phyloP scores from a whole-genome alignment of 108 stramenopile species.

The Cylindrotheca fusiformis region DNA sequence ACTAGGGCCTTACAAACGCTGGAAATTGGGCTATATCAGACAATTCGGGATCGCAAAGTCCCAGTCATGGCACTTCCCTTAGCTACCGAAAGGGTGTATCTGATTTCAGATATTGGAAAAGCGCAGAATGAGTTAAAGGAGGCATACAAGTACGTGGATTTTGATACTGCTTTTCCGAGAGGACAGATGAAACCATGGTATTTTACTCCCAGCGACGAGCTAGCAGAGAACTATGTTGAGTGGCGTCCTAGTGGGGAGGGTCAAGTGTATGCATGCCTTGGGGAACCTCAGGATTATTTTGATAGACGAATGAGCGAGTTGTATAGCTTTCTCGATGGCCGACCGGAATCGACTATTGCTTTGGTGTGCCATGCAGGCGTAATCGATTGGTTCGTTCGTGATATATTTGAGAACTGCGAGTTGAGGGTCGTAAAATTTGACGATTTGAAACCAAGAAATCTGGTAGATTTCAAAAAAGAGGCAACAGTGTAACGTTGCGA shows the following conservation, averaged over 20 bases:
- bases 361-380: conserved; percentile 63
- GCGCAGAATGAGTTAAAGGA: conserved; percentile 21
- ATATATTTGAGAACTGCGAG: conserved; percentile 53
- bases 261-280: conserved; percentile 51
- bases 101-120: conserved; percentile 50
- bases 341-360: conserved; percentile 38
- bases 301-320: conserved; percentile 47
- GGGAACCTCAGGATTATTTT: conserved; percentile 49
- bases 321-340: conserved; percentile 32
- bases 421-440: conserved; percentile 30
- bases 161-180: conserved; percentile 29
- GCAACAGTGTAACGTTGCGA: no score
- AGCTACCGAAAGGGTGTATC: conserved; percentile 57
- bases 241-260: conserved; percentile 52
- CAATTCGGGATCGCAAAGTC: conserved; percentile 4
- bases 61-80: conserved; percentile 41
- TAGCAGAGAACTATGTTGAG: conserved; percentile 29
- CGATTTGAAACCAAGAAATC: conserved; percentile 18
- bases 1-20: conserved; percentile 53
- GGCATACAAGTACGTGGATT: conserved; percentile 34
- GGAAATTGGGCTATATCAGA: conserved; percentile 35
- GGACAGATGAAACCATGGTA: conserved; percentile 18
- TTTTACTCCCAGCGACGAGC: conserved; percentile 14
- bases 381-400: conserved; percentile 50
- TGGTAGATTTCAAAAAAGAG: no score